Base-by-base conservation (phyloP, 768 basidiomycete species). In the Phaeolepiota aurea region DNA sequence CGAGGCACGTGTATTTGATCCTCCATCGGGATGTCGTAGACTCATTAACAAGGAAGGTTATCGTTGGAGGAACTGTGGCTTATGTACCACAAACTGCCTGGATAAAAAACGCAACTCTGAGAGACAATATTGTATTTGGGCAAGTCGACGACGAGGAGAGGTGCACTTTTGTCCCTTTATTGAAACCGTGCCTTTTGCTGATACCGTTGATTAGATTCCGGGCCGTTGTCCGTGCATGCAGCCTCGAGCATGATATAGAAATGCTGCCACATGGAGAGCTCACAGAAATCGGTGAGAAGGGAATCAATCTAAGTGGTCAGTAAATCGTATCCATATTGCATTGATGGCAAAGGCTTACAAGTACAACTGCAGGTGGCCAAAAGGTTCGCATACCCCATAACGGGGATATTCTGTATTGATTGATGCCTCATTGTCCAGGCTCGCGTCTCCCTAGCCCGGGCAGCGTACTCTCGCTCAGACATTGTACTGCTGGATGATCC, bases 121-220 rank as follows among this genome's bases (percentile, higher is more conserved):
- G 77, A 18, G 74, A 83, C 38, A 91, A 91, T 55, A 75, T 91
- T 47, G 51, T 79, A 0, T 89, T 91, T 52, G 87, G 85, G 0
- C 69, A 76, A 48, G 59, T 65, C 4, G 78, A 77, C 42, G 75
- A 88, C 39, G 75, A 78, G 30, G 63, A 67, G 10, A 68, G 60
- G 74, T 75, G 31, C 14, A 79, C n/a, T n/a, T n/a, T n/a, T 84
- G 82, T n/a, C 25, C n/a, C 25, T n/a, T 28, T n/a, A n/a, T 28
- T 7, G 7, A 7, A 28, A 28, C 25, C 7, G n/a, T 31, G n/a
- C 25, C 1, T 5, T 11, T 12, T 2, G 16, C 2, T 40, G 25
- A 40, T 2, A 12, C 25, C 11, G 9, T 2, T 14, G 5, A 30
- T 22, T 33, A 76, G 75, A 46, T 72, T 79, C 48, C 61, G 66